Percentiles rank a stretch among this genome's conserved stretches.
Conservation (phyloP, 2,329 filamentous ascomycete genomes). For the Hypoxylon rubiginosum region DNA sequence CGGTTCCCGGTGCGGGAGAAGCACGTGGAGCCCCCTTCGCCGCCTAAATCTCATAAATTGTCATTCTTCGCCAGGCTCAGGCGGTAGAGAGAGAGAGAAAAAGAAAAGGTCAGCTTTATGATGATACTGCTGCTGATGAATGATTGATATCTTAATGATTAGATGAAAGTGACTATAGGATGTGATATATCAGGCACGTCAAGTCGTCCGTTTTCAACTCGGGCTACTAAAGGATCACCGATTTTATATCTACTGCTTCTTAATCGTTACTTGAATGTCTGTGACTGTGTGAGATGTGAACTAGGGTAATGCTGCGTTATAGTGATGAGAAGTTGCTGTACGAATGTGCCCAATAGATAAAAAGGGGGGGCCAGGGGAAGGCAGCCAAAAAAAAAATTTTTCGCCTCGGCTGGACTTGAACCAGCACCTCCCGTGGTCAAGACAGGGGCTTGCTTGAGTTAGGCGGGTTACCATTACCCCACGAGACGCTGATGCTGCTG, state of each 20-base stretch:
- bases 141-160: conserved; percentile 11
- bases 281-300: background rate
- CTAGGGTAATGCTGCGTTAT: background rate
- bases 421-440: background rate
- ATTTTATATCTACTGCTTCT: background rate
- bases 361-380: too few species aligned
- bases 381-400: background rate
- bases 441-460: background rate
- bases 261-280: background rate
- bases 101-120: too few species aligned
- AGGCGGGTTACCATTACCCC: background rate
- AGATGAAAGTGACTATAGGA: background rate
- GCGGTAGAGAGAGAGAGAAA: too few species aligned
- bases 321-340: background rate
- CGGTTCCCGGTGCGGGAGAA: conserved; percentile 23
- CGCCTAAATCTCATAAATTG: conserved; percentile 52
- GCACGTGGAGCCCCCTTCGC: conserved; percentile 32
- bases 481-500: background rate
- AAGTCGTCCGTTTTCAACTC: background rate
- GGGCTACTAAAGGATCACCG: background rate
- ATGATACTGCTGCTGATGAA: too few species aligned
- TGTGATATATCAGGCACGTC: background rate
- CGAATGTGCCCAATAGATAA: background rate
- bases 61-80: conserved; percentile 62
- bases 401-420: background rate